Evolutionary conservation across 208 protist genomes (phyloP), one percentile per base, ranked within the genome.

Genomic region (Trypanosoma boissoni): DNA sequence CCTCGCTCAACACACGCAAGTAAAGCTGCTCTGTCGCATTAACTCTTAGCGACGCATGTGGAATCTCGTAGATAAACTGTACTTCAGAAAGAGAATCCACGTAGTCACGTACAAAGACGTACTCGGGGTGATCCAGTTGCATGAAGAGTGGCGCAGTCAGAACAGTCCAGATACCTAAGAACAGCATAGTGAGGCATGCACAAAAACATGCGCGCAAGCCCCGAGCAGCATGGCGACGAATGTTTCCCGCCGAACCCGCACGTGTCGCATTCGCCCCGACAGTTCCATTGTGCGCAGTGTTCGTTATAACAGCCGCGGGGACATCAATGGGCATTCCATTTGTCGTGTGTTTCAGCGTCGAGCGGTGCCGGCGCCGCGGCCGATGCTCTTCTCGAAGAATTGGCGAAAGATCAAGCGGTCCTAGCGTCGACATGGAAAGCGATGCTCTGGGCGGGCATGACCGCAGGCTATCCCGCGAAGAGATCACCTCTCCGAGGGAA

Each of bases 1-100:
- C 72, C 29, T 92, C 86, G 48, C 82, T 83, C 18, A 89, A 60
- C 20, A 71, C 72, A 39, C 82, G 78, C 26, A 68, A 62, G 62
- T 89, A 79, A 31, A 92, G 72, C 29, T 61, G 65, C 24, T 42
- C 44, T n/a, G 43, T 57, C 9, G 63, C 58, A 21, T 46, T 39
- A 3, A n/a, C 12, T 27, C 12, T 67, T 12, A 92, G 77, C 1
- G 79, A 87, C 27, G 59, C 48, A 9, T 73, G 64, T 3, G 73
- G 68, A 3, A 83, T 55, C 27, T 72, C 64, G 48, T 92, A 92
- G 20, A 92, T 67, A 5, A 78, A 73, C 37, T 92, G 79, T 43
- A 89, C 43, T 48, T 92, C 77, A n/a, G 75, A 46, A 4, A 86
- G 64, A 3, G 86, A 62, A 62, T 81, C 82, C 3, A 83, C 79